Conservation (phyloP, 2,329 filamentous ascomycete genomes). For the Zymoseptoria tritici region DNA sequence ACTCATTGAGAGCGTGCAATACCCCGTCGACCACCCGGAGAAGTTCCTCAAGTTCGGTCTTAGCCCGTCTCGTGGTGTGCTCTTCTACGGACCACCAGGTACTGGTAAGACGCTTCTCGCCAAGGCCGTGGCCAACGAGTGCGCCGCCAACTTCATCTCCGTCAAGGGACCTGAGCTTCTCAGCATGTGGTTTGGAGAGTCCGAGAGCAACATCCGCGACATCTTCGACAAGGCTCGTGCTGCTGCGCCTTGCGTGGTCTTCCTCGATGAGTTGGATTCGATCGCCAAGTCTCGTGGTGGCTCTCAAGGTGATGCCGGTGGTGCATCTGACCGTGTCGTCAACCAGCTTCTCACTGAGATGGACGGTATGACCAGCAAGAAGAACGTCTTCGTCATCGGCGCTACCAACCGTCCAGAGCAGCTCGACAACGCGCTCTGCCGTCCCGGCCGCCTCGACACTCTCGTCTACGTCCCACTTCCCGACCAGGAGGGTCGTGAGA, state of each 20-base stretch:
- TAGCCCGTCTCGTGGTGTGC: constrained; percentile 92
- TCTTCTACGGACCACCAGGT: constrained; percentile 98
- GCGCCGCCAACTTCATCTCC: constrained; percentile 98
- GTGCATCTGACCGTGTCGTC: constrained; percentile 98
- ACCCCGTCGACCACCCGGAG: constrained; percentile 97
- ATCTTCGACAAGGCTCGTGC: constrained; percentile 99
- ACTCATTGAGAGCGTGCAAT: constrained; percentile 97
- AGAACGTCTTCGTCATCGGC: constrained; percentile 99
- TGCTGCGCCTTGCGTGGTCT: constrained; percentile 94
- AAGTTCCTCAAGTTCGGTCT: constrained; percentile 99
- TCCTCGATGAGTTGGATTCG: constrained; percentile 96
- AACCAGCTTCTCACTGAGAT: constrained; percentile 99
- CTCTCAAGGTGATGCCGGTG: constrained; percentile 89
- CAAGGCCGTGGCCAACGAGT: constrained; percentile 99
- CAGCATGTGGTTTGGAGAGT: constrained; percentile 99
- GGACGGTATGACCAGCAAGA: constrained; percentile 99
- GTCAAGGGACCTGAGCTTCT: constrained; percentile 97
- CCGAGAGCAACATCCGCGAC: constrained; percentile 98
- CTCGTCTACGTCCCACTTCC: constrained; percentile 97
- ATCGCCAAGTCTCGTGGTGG: constrained; percentile 99
- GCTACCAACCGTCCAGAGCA: constrained; percentile 98
- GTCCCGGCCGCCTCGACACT: constrained; percentile 96
- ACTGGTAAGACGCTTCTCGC: constrained; percentile 99
- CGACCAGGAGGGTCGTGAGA: constrained; percentile 78
- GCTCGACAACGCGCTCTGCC: constrained; percentile 94